Evolutionary conservation across 768 basidiomycete genomes (phyloP), one percentile per base, ranked within the genome.

Genomic region (Fistulinella prunicolor): DNA sequence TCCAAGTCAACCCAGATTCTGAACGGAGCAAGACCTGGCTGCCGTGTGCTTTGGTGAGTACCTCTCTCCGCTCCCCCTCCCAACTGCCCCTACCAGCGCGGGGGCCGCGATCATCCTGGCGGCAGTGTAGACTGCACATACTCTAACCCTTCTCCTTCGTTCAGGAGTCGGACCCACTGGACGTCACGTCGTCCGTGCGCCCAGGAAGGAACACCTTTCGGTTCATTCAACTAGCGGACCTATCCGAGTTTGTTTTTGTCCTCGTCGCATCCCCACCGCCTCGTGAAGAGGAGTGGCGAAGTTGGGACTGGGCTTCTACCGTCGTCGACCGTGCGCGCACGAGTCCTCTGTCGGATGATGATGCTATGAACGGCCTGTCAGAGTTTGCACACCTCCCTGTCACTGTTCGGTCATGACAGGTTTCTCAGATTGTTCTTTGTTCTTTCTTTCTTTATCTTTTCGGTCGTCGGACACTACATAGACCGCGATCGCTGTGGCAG

Each of bases 191-290:
- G 4, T 63, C 59, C 49, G 55, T 81, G 1, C 63, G 53, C 26
- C 65, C 70, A 35, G 81, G 80, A 9, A 60, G 51, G 32, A 83
- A 82, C 59, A 59, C 67, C 5, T 60, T 83, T 44, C 70, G 73
- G 30, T 70, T 81, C 46, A 74, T 81, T 36, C 80, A 81, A 28
- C 61, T 83, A 14, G 68, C 68, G 6, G 60, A 65, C 42, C 62
- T 79, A 54, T 62, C 70, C 16, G 62, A 73, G 23, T 71, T 62
- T 47, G 63, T 71, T 2, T 81, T 81, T 53, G 60, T 75, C 19
- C 69, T 81, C 48, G 66, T 65, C 46, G 75, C 75, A 6, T 67
- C 60, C 36, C 57, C 47, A n/a, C 53, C 54, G 14, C 57, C 43
- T 12, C 59, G 49, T 0, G 52, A 58, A 34, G 57, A 64, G 10